phyloP scores from a whole-genome alignment of 2,329 filamentous ascomycete genomes.

The Aspergillus hortae region DNA sequence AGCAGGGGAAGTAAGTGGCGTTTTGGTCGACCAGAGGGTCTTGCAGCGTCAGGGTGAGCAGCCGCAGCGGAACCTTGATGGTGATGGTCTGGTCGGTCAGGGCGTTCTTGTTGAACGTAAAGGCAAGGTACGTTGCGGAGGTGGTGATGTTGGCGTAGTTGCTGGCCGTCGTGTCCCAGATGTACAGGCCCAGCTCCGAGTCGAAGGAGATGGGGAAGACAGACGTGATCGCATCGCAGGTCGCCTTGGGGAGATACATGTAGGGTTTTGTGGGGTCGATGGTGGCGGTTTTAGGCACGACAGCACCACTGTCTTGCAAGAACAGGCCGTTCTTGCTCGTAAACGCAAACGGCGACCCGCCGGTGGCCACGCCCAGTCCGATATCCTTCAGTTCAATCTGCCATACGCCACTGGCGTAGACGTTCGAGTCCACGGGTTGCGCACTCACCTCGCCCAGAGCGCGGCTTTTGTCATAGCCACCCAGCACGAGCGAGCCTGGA shows the following conservation, averaged over 20 bases:
- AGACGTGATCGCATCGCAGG: conserved; percentile 39
- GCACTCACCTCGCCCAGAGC: conserved; percentile 26
- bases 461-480: conserved; percentile 43
- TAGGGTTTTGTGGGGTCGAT: conserved; percentile 37
- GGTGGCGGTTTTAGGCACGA: conserved; percentile 23
- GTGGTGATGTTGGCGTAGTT: conserved; percentile 15
- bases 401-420: conserved; percentile 9
- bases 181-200: conserved; percentile 36
- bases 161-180: conserved; percentile 37
- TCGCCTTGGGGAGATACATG: conserved; percentile 38
- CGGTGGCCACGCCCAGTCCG: conserved; percentile 38
- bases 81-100: conserved; percentile 10
- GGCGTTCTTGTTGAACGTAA: conserved; percentile 16
- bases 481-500: conserved; percentile 37
- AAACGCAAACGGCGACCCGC: conserved; percentile 39
- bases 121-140: conserved; percentile 21
- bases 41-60: conserved; percentile 20
- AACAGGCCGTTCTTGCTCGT: conserved; percentile 25
- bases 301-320: conserved; percentile 23
- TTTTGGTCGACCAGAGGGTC: conserved; percentile 15
- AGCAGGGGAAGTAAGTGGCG: conserved; percentile 21
- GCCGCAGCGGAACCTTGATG: conserved; percentile 19
- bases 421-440: conserved; percentile 12
- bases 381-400: conserved; percentile 37
- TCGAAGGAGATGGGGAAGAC: conserved; percentile 39